phyloP scores from a whole-genome alignment of 148 eudicot species.

The Chenopodium berlandieri region DNA sequence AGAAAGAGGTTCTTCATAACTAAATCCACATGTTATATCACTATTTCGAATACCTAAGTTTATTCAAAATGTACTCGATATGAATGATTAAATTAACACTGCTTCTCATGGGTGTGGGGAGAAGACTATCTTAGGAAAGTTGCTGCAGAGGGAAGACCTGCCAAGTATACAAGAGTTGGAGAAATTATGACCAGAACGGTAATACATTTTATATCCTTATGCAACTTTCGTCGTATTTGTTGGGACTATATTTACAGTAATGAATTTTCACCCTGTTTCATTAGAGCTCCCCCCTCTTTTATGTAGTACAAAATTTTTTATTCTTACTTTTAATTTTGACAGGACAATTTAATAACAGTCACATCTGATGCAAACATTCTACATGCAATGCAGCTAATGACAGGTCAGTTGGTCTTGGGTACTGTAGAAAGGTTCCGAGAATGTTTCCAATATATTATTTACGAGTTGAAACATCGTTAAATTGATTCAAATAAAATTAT shows the following conservation, averaged over 20 bases:
- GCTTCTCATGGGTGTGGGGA: background rate
- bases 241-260: background rate
- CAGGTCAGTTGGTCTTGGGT: constrained; percentile 45
- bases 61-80: background rate
- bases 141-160: constrained; percentile 51
- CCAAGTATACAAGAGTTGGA: constrained; percentile 64
- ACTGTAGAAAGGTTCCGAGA: background rate
- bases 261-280: background rate
- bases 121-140: constrained; percentile 74
- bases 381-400: constrained; percentile 90
- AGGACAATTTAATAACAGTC: constrained; percentile 75
- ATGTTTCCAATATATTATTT: background rate
- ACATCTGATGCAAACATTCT: constrained; percentile 75
- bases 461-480: background rate
- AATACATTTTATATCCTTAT: background rate
- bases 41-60: no score
- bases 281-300: background rate
- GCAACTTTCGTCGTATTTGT: background rate
- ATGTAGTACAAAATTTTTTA: no score
- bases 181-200: constrained; percentile 91
- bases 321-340: constrained; percentile 11
- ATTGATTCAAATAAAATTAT: background rate
- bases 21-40: background rate
- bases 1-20: constrained; percentile 57
- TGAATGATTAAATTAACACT: background rate